Conservation (phyloP, 2,329 filamentous ascomycete genomes). For the Orbilia quercus region DNA sequence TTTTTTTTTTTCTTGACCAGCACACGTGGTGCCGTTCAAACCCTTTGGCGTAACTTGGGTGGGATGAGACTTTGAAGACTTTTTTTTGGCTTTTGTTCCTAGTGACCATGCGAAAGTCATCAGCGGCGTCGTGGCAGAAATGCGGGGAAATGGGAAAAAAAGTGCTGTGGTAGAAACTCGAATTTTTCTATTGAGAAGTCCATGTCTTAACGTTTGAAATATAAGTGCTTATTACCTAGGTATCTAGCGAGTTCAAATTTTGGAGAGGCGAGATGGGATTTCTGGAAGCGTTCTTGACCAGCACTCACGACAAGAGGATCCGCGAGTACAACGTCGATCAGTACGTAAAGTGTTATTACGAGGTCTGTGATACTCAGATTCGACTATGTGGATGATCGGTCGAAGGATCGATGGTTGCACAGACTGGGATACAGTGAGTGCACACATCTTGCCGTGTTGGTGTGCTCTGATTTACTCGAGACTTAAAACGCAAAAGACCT, state of each 20-base stretch:
- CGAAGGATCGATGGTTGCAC: slow-evolving; percentile 21
- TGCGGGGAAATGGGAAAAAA: slow-evolving; percentile 14
- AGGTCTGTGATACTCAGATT: slow-evolving; percentile 1
- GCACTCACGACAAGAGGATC: no score
- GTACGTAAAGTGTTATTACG: background rate
- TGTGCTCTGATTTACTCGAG: no score
- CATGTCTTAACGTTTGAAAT: slow-evolving; percentile 3
- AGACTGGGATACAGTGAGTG: background rate
- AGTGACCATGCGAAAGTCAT: background rate
- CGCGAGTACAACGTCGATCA: no score
- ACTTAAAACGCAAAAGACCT: no score
- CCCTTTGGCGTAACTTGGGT: slow-evolving; percentile 19
- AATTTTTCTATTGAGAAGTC: background rate
- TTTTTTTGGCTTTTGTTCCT: background rate
- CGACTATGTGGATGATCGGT: background rate
- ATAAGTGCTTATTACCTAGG: no score
- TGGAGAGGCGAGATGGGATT: slow-evolving; percentile 8
- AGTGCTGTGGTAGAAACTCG: background rate
- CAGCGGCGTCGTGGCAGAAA: background rate
- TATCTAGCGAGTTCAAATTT: no score
- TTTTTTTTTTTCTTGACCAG: slow-evolving; percentile 24
- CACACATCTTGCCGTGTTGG: background rate
- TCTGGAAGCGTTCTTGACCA: slow-evolving; percentile 31
- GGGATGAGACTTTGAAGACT: slow-evolving; percentile 1
- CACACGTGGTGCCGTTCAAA: slow-evolving; percentile 45